Percentiles rank a stretch among this genome's conserved stretches.
Conservation (phyloP, 257 asterid species). For the Hygrophila difformis region DNA sequence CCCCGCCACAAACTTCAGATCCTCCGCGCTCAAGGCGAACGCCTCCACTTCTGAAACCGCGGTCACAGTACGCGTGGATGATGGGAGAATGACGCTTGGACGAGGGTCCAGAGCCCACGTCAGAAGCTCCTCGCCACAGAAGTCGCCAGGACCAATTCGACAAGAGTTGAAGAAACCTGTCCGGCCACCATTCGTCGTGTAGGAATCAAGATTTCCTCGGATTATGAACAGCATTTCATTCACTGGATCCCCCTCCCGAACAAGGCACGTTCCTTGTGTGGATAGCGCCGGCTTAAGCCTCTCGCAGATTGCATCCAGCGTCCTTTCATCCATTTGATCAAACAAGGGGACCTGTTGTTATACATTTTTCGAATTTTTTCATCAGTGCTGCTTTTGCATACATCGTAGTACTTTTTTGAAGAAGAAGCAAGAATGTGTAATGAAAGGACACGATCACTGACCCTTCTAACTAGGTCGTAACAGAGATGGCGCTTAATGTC, state of each 20-base stretch:
- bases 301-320: conserved; percentile 94
- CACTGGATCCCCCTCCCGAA: conserved; percentile 93
- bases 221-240: conserved; percentile 87
- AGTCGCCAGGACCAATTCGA: conserved; percentile 76
- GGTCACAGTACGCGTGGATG: conserved; percentile 81
- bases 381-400: no score
- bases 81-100: conserved; percentile 75
- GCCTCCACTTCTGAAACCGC: conserved; percentile 88
- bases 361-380: no score
- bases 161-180: conserved; percentile 93
- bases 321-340: conserved; percentile 88
- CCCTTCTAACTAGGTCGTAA: conserved; percentile 88
- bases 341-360: conserved; percentile 93
- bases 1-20: conserved; percentile 73
- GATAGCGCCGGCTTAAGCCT: conserved; percentile 80
- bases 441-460: conserved; percentile 19
- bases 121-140: conserved; percentile 92
- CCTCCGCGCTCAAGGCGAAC: conserved; percentile 76
- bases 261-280: conserved; percentile 70
- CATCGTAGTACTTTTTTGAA: not conserved
- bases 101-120: conserved; percentile 98
- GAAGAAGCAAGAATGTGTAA: not conserved
- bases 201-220: conserved; percentile 85
- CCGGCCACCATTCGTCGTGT: conserved; percentile 93
- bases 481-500: conserved; percentile 95